A percentile compares a stretch with the other conserved stretches of the same genome.
Evolutionary conservation across 495 filamentous ascomycete genomes (phyloP).

Genomic region (Aspergillus heteromorphus): DNA sequence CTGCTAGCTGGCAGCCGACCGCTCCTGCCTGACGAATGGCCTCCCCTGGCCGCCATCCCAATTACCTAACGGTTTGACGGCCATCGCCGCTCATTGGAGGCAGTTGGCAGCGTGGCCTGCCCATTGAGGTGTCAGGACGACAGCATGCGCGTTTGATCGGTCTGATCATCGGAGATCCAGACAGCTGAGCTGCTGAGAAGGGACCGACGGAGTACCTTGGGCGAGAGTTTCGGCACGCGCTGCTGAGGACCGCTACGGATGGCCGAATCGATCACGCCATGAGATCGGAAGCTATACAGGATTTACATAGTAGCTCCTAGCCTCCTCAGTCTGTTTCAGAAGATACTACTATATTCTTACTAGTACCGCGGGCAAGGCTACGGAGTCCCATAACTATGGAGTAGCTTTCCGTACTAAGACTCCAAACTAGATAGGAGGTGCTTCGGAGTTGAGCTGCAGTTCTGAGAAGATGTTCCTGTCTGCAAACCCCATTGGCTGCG

Average conservation of each 20-base stretch:
- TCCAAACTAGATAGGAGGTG: no score
- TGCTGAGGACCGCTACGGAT: not conserved
- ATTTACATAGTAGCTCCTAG: not conserved
- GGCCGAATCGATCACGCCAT: constrained; percentile 15
- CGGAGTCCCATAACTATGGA: no score
- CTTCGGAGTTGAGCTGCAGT: no score
- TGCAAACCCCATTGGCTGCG: no score
- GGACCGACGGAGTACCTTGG: not conserved
- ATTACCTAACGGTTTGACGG: constrained; percentile 37
- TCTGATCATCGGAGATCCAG: constrained; percentile 1
- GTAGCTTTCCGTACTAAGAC: no score
- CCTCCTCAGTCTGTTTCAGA: no score
- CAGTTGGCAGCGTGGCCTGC: constrained; percentile 9
- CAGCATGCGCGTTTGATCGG: not conserved
- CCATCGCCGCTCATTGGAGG: constrained; percentile 14
- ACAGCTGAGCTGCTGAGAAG: no score
- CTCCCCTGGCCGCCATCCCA: constrained; percentile 16
- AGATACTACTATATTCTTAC: no score
- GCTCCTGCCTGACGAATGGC: constrained; percentile 24
- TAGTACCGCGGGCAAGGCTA: not conserved
- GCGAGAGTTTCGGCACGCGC: constrained; percentile 10
- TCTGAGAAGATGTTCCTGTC: no score
- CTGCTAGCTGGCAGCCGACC: constrained; percentile 24
- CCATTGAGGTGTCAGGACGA: not conserved
- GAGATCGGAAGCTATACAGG: not conserved